Evolutionary conservation across 345 rosid species (phyloP).

Genomic region (Kernera saxatilis): DNA sequence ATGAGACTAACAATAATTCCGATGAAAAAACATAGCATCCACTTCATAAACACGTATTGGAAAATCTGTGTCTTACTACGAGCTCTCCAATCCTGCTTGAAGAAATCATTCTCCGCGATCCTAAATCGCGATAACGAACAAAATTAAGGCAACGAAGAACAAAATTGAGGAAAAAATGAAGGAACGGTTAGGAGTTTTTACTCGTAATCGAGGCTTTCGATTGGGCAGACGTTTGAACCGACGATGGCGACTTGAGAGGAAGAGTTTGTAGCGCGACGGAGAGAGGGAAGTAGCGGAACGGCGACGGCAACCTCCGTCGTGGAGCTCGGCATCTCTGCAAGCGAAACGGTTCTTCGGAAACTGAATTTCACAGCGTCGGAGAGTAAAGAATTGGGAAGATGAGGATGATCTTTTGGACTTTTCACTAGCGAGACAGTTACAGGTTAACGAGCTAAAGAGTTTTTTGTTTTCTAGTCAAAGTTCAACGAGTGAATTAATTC

Average conservation of each 20-base stretch:
- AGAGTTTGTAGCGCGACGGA: conserved; percentile 46
- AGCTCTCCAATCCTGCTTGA: conserved; percentile 90
- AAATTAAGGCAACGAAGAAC: background rate
- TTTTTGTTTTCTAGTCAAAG: too few relatives aligned
- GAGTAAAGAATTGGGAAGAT: too few relatives aligned
- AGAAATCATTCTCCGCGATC: conserved; percentile 79
- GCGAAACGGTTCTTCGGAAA: too few relatives aligned
- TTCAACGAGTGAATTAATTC: too few relatives aligned
- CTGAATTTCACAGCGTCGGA: too few relatives aligned
- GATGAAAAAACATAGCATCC: conserved; percentile 65
- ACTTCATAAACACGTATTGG: conserved; percentile 77
- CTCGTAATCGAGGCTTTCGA: conserved; percentile 97
- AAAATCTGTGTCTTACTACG: conserved; percentile 54
- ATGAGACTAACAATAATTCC: conserved; percentile 68
- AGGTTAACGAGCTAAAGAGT: too few relatives aligned
- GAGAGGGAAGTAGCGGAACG: conserved; percentile 43
- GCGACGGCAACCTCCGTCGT: conserved; percentile 40
- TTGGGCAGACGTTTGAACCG: conserved; percentile 70
- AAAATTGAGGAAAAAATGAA: background rate
- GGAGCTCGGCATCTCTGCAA: conserved; percentile 1
- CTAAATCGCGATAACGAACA: conserved; percentile 28
- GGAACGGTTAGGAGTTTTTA: background rate
- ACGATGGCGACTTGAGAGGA: conserved; percentile 94
- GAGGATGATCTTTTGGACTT: too few relatives aligned
- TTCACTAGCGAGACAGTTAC: too few relatives aligned